Conservation (phyloP, 768 basidiomycete species). For the Trametes meyenii region DNA sequence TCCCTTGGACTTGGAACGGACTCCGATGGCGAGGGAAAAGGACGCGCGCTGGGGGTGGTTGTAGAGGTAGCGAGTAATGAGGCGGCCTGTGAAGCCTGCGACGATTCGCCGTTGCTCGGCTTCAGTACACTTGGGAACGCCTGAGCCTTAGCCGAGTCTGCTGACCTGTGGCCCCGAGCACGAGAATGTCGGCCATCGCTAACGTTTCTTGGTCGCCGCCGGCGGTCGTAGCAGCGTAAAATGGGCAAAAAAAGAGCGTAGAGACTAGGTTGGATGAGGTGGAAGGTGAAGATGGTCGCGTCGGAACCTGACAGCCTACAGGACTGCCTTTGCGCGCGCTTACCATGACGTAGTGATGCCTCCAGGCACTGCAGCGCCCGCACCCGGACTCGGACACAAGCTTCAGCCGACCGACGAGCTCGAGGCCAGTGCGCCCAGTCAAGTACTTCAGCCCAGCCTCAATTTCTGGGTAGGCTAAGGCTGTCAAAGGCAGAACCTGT, state of each 20-base stretch:
- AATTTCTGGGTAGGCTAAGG: too few species aligned
- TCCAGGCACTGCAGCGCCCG: too few species aligned
- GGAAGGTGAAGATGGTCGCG: not conserved
- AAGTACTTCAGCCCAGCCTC: too few species aligned
- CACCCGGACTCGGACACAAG: too few species aligned
- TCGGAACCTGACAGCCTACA: too few species aligned
- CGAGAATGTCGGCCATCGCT: conserved; percentile 57
- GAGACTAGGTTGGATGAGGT: not conserved
- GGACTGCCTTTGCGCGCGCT: too few species aligned
- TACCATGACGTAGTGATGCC: too few species aligned
- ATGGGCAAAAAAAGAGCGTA: not conserved
- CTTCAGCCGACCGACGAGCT: too few species aligned
- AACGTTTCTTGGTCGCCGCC: not conserved
- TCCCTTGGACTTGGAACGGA: conserved; percentile 67
- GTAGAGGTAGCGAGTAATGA: conserved; percentile 68
- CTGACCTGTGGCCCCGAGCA: conserved; percentile 70
- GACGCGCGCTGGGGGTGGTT: conserved; percentile 57
- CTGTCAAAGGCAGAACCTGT: too few species aligned
- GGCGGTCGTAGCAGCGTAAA: too few species aligned
- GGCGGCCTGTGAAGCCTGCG: conserved; percentile 67
- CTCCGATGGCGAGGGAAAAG: conserved; percentile 73
- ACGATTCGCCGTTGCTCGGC: not conserved
- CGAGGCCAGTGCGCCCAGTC: too few species aligned
- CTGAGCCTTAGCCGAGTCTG: not conserved
- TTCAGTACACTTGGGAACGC: not conserved